phyloP scores from a whole-genome alignment of 1,284 basidiomycete genomes.

The Leccinum insigne region DNA sequence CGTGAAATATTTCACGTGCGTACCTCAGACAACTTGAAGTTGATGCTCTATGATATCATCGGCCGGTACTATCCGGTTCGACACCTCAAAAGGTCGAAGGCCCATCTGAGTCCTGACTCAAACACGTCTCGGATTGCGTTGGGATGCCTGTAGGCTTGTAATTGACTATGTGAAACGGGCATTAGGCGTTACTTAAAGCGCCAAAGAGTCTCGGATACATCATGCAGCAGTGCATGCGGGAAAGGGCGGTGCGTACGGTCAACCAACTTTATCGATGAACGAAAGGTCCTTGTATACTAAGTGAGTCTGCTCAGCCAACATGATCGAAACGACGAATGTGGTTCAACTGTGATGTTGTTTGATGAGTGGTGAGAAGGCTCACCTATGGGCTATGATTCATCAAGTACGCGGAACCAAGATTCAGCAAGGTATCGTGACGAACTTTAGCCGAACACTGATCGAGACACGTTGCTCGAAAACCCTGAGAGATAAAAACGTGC shows the following conservation, averaged over 20 bases:
- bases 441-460: constrained; percentile 17
- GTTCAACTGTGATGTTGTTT: neutral
- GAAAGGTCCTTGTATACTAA: constrained; percentile 1
- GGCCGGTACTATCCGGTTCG: neutral
- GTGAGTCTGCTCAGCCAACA: neutral
- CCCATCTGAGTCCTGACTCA: neutral
- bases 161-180: neutral
- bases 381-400: constrained; percentile 10
- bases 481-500: constrained; percentile 4
- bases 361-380: constrained; percentile 3
- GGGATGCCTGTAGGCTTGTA: neutral
- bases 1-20: neutral
- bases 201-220: too few species aligned
- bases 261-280: constrained; percentile 23
- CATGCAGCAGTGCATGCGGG: neutral
- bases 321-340: constrained; percentile 12
- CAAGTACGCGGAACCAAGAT: constrained; percentile 5
- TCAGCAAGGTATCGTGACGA: constrained; percentile 14
- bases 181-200: neutral
- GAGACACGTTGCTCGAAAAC: constrained; percentile 2
- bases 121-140: neutral
- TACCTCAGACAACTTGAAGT: neutral
- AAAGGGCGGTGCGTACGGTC: constrained; percentile 4
- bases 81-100: neutral
- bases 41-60: neutral